Evolutionary conservation across 148 eudicot species (phyloP), one percentile per base, ranked within the genome.

Genomic region (Dysphania ambrosioides): DNA sequence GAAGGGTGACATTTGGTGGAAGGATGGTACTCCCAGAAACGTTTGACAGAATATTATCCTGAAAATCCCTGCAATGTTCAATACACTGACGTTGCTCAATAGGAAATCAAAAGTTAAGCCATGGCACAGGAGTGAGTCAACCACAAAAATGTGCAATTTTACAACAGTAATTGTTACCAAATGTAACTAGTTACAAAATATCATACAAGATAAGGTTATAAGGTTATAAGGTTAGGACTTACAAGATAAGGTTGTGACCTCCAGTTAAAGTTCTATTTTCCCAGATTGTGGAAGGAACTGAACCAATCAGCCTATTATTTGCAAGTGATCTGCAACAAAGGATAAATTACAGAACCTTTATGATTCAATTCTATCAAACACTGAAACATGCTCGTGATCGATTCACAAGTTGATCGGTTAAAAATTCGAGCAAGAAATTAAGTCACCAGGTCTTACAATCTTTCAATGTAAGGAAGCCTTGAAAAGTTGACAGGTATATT

Each of bases 1-100:
- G 78, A 38, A 91, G 83, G 72, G 91, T 91, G 83, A 91, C 85
- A 80, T 88, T 91, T 51, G 88, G 79, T 36, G 89, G 87, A 62
- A 83, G 53, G 59, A 23, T 40, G 35, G 78, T 35, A 67, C 72
- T 76, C 75, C 88, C 97, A 9, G 87, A 79, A 53, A 89, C 81
- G 68, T 72, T 83, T 70, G 88, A 65, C 63, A 91, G 78, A 56
- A 4, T 23, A 80, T 91, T 91, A 80, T 91, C 82, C 83, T 78
- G 80, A 58, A 91, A 84, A 72, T 87, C 87, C 80, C 97, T 91
- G 88, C 81, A 85, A 53, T 62, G 66, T 72, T 32, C 29, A 61
- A 71, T 26, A 49, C 53, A 63, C 77, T 27, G 9, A 59, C 29
- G 16, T 55, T 5, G 3, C 12, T 77, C 32, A 65, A 67, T 71